Evolutionary conservation across 2,329 filamentous ascomycete species (phyloP), one percentile per base, ranked within the genome.

Genomic region (Cladosporium sphaerospermum): DNA sequence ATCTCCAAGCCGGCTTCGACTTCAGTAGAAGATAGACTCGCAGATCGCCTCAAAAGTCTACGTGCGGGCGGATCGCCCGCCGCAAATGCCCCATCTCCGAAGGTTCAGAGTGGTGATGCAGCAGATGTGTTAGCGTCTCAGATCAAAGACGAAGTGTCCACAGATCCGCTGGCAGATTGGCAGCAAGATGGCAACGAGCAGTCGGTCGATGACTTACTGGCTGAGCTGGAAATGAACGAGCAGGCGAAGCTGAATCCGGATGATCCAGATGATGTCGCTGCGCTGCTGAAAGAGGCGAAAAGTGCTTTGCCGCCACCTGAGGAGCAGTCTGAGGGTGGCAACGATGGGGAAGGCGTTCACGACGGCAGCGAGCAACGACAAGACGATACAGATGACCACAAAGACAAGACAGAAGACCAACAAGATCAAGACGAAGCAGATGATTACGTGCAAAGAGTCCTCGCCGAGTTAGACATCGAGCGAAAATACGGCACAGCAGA

Each of bases 161-260:
- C 53, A 13, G 62, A 61, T 33, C 58, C 60, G 23, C 61, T 61
- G n/a, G 44, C 34, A 9, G 56, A 66, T 33, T 64, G 63, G 59
- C 62, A 58, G 56, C 64, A 62, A 31, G 56, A 70, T 54, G 71
- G 69, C 46, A 72, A 75, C 51, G 75, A 75, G 53, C 69, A 69
- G 59, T 73, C 66, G 23, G 59, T 78, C n/a, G 75, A 77, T 32
- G 71, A 76, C 51, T 57, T 78, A 16, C 59, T 78, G 6, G 66
- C 64, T 13, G 73, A 77, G 55, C 59, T 78, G 3, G 67, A 67
- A 9, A 53, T 59, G 1, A 62, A 64, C 45, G 69, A 70, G 45
- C 65, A 72, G 40, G 75, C 72, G 69, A 68, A 69, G 48, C 54
- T 76, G 6, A 61, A 65, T 18, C 63, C 60, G 8, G 63, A 68